phyloP scores from a whole-genome alignment of 2,329 filamentous ascomycete genomes.

The Magnaporthiopsis poae region DNA sequence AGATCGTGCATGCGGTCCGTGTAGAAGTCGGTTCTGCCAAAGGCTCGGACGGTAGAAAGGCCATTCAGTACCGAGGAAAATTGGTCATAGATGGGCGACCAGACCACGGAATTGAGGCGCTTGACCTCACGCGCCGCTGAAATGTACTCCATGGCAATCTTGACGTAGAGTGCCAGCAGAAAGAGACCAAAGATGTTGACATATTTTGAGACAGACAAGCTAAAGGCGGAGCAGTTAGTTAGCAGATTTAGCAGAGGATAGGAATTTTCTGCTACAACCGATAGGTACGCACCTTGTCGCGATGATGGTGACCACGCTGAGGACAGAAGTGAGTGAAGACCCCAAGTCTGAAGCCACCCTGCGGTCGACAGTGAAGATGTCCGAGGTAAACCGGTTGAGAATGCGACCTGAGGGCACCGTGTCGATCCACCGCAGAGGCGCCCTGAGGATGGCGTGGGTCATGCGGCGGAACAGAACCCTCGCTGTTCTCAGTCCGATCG shows the following conservation, averaged over 20 bases:
- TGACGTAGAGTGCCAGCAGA: slow-evolving; percentile 24
- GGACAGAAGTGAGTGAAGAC: slow-evolving; percentile 19
- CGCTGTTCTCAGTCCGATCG: slow-evolving; percentile 22
- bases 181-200: slow-evolving; percentile 26
- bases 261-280: too few species aligned
- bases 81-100: slow-evolving; percentile 32
- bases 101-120: slow-evolving; percentile 30
- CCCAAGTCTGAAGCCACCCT: slow-evolving; percentile 21
- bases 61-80: slow-evolving; percentile 31
- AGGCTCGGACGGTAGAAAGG: slow-evolving; percentile 32
- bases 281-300: slow-evolving; percentile 21
- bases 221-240: slow-evolving; percentile 8
- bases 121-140: slow-evolving; percentile 29
- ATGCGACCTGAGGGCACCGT: slow-evolving; percentile 31
- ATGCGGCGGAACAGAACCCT: slow-evolving; percentile 23
- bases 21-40: slow-evolving; percentile 26
- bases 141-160: slow-evolving; percentile 27
- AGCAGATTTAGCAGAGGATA: background rate
- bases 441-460: slow-evolving; percentile 27
- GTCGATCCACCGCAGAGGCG: slow-evolving; percentile 31
- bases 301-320: slow-evolving; percentile 27
- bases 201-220: slow-evolving; percentile 24
- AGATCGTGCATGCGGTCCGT: slow-evolving; percentile 24
- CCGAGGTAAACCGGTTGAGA: slow-evolving; percentile 32
- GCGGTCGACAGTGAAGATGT: slow-evolving; percentile 29